These are phyloP conservation scores for Cavenderia fasciculata DNA, from an alignment of 78 protist species.

Conservation along the genomic window DNA sequence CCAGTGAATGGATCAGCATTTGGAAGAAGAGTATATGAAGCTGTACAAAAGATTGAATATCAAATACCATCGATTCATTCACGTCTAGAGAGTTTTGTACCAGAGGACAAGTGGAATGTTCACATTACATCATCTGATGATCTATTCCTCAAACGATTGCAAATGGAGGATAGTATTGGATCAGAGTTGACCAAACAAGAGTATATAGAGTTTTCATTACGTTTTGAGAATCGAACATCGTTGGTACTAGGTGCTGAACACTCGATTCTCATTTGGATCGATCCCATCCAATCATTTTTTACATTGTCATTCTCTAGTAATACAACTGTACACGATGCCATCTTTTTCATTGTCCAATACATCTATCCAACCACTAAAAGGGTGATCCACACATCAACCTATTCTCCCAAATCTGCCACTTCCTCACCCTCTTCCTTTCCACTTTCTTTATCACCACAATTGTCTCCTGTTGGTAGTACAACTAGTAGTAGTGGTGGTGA, in stretches of 20 bases:
- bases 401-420: too few species aligned
- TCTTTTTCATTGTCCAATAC: conserved; percentile 44
- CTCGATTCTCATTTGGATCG: conserved; percentile 32
- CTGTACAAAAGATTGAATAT: conserved; percentile 23
- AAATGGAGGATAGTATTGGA: conserved; percentile 53
- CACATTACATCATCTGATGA: conserved; percentile 33
- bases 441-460: conserved; percentile 1
- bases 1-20: not conserved
- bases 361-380: conserved; percentile 5
- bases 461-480: not conserved
- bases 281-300: conserved; percentile 64
- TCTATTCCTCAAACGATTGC: conserved; percentile 1
- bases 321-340: conserved; percentile 53
- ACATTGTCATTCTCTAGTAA: conserved; percentile 22
- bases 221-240: conserved; percentile 56
- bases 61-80: conserved; percentile 34
- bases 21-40: conserved; percentile 47
- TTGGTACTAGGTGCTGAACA: conserved; percentile 21
- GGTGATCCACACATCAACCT: not conserved
- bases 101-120: conserved; percentile 62
- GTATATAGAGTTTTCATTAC: conserved; percentile 55
- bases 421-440: not conserved
- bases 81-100: not conserved
- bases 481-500: not conserved
- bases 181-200: conserved; percentile 57